Conservation (phyloP, 108 stramenopile species). For the Phaeodactylum tricornutum region DNA sequence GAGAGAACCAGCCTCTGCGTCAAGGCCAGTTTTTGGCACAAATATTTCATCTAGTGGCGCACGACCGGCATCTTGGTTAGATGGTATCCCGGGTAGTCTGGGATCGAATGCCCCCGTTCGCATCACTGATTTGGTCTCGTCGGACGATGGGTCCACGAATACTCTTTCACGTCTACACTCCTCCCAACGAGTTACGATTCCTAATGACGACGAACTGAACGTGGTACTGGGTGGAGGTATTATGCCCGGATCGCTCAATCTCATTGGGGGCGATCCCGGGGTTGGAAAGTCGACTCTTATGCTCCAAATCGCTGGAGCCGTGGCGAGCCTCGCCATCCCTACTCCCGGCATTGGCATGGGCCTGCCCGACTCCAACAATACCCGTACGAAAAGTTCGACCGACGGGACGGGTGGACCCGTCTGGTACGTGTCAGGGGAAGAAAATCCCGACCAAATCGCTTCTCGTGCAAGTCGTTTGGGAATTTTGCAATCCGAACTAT, state of each 20-base stretch:
- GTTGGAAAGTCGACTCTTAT: slow-evolving; percentile 67
- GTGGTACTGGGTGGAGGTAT: slow-evolving; percentile 89
- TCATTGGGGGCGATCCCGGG: slow-evolving; percentile 92
- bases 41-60: not conserved
- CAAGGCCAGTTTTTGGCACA: slow-evolving; percentile 5
- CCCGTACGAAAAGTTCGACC: not conserved
- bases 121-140: slow-evolving; percentile 31
- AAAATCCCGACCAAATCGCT: slow-evolving; percentile 87
- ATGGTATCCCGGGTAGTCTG: slow-evolving; percentile 26
- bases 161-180: slow-evolving; percentile 14
- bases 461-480: slow-evolving; percentile 67
- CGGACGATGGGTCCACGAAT: slow-evolving; percentile 10
- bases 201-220: slow-evolving; percentile 76
- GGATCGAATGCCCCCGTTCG: slow-evolving; percentile 32
- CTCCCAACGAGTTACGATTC: slow-evolving; percentile 36
- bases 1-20: slow-evolving; percentile 8
- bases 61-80: slow-evolving; percentile 42
- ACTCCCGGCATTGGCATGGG: slow-evolving; percentile 67
- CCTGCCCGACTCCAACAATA: slow-evolving; percentile 17
- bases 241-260: slow-evolving; percentile 75
- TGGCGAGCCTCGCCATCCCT: slow-evolving; percentile 38
- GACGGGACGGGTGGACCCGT: slow-evolving; percentile 38
- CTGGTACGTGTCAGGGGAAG: slow-evolving; percentile 91
- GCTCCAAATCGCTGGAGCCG: slow-evolving; percentile 54
- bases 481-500: slow-evolving; percentile 39